Base-by-base conservation (phyloP, 2,329 filamentous ascomycete species). In the Beauveria pseudobassiana region DNA sequence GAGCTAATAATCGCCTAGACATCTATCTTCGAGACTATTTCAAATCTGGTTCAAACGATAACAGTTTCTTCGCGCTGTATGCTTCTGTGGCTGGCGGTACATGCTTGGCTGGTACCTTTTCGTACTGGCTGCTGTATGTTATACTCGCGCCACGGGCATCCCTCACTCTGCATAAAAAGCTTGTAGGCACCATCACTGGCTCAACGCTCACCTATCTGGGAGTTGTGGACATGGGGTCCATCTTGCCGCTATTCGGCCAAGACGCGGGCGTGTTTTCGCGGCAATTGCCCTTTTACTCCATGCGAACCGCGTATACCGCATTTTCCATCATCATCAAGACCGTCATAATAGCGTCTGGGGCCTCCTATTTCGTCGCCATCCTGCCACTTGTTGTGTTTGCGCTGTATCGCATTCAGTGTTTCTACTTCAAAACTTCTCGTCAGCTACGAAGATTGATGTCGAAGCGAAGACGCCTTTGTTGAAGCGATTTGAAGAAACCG, bases 351-450 rank as follows among this genome's bases (percentile, higher is more conserved):
- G 10, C 46, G 10, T 62, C 60, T 18, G 53, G 52, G 3, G 45
- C 53, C 28, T 43, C 52, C 14, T 62, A 62, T 40, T 43, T 56
- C 10, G 22, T 74, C 0, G 69, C 79, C 2, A 74, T 74, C 0
- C 72, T 84, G 16, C 82, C 82, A 0, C 61, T 77, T 2, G 59
- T 63, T 2, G 9, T 69, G 2, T 7, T 66, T 6, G 59, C 66
- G 1, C 51, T 73, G 7, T 68, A 64, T 30, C n/a, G 66, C 3
- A 50, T 73, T 5, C 71, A 74, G 28, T 65, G 65, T 20, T 70
- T 67, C 48, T 73, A 73, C 57, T 68, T 74, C 5, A 63, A 66
- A 0, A 74, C 72, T 1, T 73, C 72, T 1, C 65, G 70, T 0
- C 71, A 73, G 53, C 59, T 72, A 3, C 67, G 71, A 12, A 62